Percentiles rank a stretch among this genome's conserved stretches.
Conservation (phyloP, 2,329 filamentous ascomycete species). For the Elsinoe batatas region DNA sequence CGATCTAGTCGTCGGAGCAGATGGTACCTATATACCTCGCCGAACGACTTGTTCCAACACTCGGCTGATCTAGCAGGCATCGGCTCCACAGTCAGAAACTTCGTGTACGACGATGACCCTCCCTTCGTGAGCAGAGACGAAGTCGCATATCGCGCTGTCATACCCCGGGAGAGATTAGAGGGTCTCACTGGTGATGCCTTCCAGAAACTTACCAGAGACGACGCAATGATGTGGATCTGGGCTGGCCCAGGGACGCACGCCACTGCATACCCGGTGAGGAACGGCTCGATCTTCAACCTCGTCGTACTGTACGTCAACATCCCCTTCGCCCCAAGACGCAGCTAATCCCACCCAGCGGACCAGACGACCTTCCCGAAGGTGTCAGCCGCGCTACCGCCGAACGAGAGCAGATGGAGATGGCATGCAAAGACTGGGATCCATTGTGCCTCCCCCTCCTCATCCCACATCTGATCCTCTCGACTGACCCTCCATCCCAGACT, state of each 20-base stretch:
- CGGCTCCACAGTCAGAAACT: background rate
- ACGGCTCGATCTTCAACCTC: background rate
- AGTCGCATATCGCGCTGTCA: constrained; percentile 7
- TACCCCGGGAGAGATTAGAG: background rate
- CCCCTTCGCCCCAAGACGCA: no score
- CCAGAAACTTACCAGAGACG: background rate
- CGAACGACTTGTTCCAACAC: no score
- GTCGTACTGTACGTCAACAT: background rate
- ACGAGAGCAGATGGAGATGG: constrained; percentile 8
- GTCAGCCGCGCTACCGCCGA: background rate
- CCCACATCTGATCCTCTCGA: background rate
- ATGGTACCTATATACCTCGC: background rate
- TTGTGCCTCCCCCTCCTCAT: background rate
- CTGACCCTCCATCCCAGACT: background rate
- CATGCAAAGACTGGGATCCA: constrained; percentile 4
- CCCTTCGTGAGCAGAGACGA: background rate
- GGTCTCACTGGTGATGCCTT: background rate
- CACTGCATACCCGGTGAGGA: background rate
- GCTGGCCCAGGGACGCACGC: background rate
- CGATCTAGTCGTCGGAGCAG: constrained; percentile 1
- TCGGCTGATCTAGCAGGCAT: background rate
- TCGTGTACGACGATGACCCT: background rate
- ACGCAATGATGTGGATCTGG: constrained; percentile 3
- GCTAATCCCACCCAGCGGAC: background rate
- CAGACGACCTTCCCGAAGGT: constrained; percentile 8